A percentile compares a stretch with the other conserved stretches of the same genome.
Evolutionary conservation across 441 rosid species (phyloP).

Genomic region (Francoa sonchifolia): DNA sequence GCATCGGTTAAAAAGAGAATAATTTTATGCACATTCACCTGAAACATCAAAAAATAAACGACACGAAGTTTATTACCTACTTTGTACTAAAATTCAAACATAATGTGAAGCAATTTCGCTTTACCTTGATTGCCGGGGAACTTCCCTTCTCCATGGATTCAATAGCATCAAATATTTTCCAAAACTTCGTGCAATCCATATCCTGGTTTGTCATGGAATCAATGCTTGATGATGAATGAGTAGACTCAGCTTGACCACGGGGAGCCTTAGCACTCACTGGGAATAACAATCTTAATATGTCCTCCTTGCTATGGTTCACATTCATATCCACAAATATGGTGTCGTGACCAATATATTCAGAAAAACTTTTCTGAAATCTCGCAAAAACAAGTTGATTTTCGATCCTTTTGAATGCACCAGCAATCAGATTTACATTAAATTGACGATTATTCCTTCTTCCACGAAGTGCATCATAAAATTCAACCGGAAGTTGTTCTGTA

Average conservation of each 20-base stretch:
- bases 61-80: neutral
- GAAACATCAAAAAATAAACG: neutral
- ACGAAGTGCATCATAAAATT: conserved; percentile 13
- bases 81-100: neutral
- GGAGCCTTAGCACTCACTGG: conserved; percentile 6
- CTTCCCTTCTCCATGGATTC: neutral
- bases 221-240: neutral
- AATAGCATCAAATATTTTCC: conserved; percentile 7
- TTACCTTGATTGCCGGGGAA: conserved; percentile 13
- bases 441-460: neutral
- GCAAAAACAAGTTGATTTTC: conserved; percentile 19
- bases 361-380: neutral
- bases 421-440: conserved; percentile 3
- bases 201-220: neutral
- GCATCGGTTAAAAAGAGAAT: conserved; percentile 8
- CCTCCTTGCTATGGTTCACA: conserved; percentile 14
- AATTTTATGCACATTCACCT: conserved; percentile 10
- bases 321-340: conserved; percentile 28
- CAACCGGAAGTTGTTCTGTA: conserved; percentile 17
- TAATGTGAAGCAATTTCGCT: neutral
- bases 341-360: conserved; percentile 2
- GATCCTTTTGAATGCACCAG: conserved; percentile 21
- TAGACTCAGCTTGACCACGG: neutral
- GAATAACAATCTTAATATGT: conserved; percentile 15
- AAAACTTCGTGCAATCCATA: neutral